These are phyloP conservation scores for Lipomyces japonicus DNA, from an alignment of 805 yeast species.

Conservation along the genomic window DNA sequence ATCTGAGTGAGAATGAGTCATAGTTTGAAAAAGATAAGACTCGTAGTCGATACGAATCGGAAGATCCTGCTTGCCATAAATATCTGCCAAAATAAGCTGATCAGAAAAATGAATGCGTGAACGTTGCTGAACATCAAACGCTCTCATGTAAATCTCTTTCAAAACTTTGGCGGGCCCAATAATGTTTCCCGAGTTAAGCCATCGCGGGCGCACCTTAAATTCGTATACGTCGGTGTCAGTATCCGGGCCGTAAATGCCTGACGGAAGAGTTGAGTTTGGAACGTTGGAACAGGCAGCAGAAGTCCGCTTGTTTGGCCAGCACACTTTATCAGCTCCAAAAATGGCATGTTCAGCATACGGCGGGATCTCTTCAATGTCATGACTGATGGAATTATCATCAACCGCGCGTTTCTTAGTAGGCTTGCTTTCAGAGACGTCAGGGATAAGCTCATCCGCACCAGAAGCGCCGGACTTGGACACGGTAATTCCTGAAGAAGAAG, in stretches of 20 bases:
- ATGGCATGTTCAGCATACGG: conserved; percentile 16
- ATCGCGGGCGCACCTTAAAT: conserved; percentile 13
- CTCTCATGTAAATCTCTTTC: conserved; percentile 16
- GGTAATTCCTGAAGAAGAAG: background rate
- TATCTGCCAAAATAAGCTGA: conserved; percentile 26
- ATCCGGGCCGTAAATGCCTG: conserved; percentile 20
- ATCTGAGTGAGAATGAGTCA: conserved; percentile 27
- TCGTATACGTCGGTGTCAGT: conserved; percentile 18
- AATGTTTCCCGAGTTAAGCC: conserved; percentile 21
- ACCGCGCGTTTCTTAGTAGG: conserved; percentile 1
- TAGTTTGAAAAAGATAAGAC: conserved; percentile 25
- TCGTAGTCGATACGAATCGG: conserved; percentile 26
- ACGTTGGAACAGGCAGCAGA: conserved; percentile 24
- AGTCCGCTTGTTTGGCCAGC: conserved; percentile 25
- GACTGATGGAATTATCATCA: background rate
- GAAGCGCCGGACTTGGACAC: conserved; percentile 8
- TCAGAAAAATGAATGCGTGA: conserved; percentile 18
- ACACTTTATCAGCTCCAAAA: conserved; percentile 28
- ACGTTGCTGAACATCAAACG: conserved; percentile 22
- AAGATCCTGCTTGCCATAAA: conserved; percentile 21
- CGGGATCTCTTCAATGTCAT: conserved; percentile 1
- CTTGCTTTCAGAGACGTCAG: background rate
- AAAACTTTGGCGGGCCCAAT: conserved; percentile 13
- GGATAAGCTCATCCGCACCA: background rate
- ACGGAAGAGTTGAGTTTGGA: conserved; percentile 18